These are phyloP conservation scores for Strobilomyces confusus DNA, from an alignment of 768 basidiomycete species.

Conservation along the genomic window DNA sequence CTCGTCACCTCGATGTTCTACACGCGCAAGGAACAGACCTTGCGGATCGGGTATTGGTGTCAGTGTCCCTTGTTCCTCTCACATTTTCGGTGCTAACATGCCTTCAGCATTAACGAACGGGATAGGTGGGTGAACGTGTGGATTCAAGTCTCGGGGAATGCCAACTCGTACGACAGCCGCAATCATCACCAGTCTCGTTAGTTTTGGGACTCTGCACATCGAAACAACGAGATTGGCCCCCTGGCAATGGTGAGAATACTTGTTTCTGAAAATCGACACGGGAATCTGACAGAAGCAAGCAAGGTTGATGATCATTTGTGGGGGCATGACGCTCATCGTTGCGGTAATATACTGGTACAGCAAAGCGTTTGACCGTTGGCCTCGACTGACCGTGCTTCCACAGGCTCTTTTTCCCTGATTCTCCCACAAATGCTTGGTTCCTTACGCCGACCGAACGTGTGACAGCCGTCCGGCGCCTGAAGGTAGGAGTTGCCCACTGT, in stretches of 20 bases:
- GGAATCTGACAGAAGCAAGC: slow-evolving; percentile 21
- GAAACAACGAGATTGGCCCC: slow-evolving; percentile 53
- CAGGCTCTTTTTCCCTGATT: too few species aligned
- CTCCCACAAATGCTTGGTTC: too few species aligned
- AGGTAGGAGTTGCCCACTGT: too few species aligned
- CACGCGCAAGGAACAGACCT: slow-evolving; percentile 64
- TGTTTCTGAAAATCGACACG: not conserved
- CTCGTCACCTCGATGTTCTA: slow-evolving; percentile 79
- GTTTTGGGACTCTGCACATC: slow-evolving; percentile 65
- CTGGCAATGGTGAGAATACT: slow-evolving; percentile 59
- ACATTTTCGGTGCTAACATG: not conserved
- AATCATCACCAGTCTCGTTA: slow-evolving; percentile 67
- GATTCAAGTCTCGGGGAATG: not conserved
- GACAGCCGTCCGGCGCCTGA: too few species aligned
- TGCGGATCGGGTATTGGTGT: slow-evolving; percentile 77
- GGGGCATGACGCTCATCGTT: too few species aligned
- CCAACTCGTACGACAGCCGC: slow-evolving; percentile 42
- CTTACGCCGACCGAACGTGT: too few species aligned
- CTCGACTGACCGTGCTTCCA: too few species aligned
- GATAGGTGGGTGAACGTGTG: slow-evolving; percentile 43
- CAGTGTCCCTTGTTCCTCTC: slow-evolving; percentile 26
- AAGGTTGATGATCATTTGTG: too few species aligned
- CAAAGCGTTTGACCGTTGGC: too few species aligned
- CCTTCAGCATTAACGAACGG: slow-evolving; percentile 74
- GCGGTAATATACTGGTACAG: too few species aligned